Base-by-base conservation (phyloP, 2,329 filamentous ascomycete genomes). In the Seiridium unicorne region DNA sequence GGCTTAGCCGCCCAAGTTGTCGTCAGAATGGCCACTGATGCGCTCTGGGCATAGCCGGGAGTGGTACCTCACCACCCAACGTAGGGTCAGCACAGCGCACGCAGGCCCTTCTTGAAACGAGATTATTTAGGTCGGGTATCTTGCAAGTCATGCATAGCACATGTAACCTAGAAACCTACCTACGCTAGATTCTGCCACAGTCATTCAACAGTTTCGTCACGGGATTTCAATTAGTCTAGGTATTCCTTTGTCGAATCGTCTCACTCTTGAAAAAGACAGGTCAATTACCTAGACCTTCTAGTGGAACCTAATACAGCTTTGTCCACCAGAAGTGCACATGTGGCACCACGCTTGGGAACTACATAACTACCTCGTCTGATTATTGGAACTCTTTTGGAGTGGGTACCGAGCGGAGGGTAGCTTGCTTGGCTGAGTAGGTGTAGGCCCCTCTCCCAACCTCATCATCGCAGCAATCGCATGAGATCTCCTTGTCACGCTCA, bases 361-460 rank as follows among this genome's bases (percentile, higher is more conserved):
- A n/a, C 9, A 26, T 26, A 26, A 42, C 13, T 42, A 11, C 46
- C 6, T 7, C 9, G 46, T 48, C 3, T 48, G 18, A 48, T 48
- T 48, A 48, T 26, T 26, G 18, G 18, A 26, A 48, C 11, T 48
- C 46, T 48, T 48, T 31, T 18, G 40, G 9, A 42, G 38, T 42
- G 38, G 38, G 13, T 13, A 42, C 38, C 13, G 7, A 26, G 18
- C 18, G 6, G 13, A 18, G 46, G 26, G 46, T 11, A n/a, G 9
- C 11, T n/a, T n/a, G 46, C 46, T 51, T 31, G 38, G 38, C 36
- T 42, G 56, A 18, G 31, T 26, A 54, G 57, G 48, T 46, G 38
- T 13, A 26, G 57, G 57, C 48, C 53, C 57, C 57, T 51, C 57
- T 53, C 57, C 57, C 57, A 59, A 59, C 57, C 57, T 59, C 40